Base-by-base conservation (phyloP, 1,284 basidiomycete genomes). In the Hypsizygus ulmarius region DNA sequence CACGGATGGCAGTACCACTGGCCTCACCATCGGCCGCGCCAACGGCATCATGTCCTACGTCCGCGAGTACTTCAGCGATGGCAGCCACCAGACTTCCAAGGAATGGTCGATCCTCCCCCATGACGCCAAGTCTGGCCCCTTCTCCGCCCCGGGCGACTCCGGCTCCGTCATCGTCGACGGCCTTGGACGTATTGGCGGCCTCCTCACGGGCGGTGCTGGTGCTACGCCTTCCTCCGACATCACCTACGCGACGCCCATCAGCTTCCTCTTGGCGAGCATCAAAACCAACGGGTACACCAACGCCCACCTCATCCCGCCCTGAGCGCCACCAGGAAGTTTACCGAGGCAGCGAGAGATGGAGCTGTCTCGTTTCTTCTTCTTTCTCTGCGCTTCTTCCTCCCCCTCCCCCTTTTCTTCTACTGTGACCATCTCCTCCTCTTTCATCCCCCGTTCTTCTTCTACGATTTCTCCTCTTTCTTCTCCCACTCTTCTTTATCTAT, bases 91-190 rank as follows among this genome's bases (percentile, higher is more conserved):
- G 38, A 62, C 57, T 21, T 69, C 68, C 12, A 66, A 54, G 57
- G 68, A 67, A 53, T 59, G 57, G 59, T 61, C 34, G 9, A 60
- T 65, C 16, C 25, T 64, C 35, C 51, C 52, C 38, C 63, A 63
- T 39, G 59, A 59, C 40, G 53, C 47, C 39, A 53, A 62, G 47
- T 63, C 57, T 1, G 57, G 50, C 5, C 52, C 37, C 34, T 67
- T 68, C 50, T 66, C 65, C 19, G 54, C 44, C 14, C 53, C 40
- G 48, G 65, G 65, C n/a, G 64, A 68, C 55, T 67, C 65, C 14
- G 65, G 66, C 36, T 59, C 64, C 2, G 50, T 62, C 12, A 59
- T 69, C 49, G 62, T 44, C 37, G 62, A 65, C 54, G 50, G 50
- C 44, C 48, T 41, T 52, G 53, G 55, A 34, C 59, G 58, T 46